Percentiles rank a stretch among this genome's conserved stretches.
Evolutionary conservation across 805 yeast species (phyloP).

Genomic region (Starmerella bombicola): DNA sequence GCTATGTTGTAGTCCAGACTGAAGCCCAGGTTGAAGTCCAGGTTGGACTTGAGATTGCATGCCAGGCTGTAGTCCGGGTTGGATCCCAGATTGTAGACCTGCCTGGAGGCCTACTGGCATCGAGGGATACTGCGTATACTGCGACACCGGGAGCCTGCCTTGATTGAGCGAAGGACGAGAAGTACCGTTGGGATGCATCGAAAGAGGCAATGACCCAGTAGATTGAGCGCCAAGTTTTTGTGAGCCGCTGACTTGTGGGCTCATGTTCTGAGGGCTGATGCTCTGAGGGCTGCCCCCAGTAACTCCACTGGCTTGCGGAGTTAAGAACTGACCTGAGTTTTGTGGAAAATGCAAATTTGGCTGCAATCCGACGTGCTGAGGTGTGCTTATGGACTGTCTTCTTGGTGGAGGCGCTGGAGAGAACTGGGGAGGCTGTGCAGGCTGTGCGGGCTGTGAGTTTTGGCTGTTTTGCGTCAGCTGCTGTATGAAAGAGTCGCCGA

Average conservation of each 20-base stretch:
- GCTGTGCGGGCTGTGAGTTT: slow-evolving; percentile 1
- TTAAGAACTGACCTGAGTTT: slow-evolving; percentile 1
- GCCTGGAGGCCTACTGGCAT: too few species aligned
- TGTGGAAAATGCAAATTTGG: too few species aligned
- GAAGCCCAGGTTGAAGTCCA: not conserved
- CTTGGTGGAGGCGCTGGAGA: slow-evolving; percentile 5
- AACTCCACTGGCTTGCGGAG: slow-evolving; percentile 2
- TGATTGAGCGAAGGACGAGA: slow-evolving; percentile 9
- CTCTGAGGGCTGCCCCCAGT: too few species aligned
- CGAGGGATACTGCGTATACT: too few species aligned
- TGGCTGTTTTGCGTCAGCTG: slow-evolving; percentile 14
- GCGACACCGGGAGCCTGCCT: too few species aligned
- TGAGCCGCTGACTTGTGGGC: slow-evolving; percentile 2
- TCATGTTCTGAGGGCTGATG: slow-evolving; percentile 1
- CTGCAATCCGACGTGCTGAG: slow-evolving; percentile 1
- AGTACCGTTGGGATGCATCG: slow-evolving; percentile 7
- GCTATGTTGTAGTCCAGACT: not conserved
- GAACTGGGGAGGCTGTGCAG: not conserved
- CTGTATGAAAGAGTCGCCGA: slow-evolving; percentile 22
- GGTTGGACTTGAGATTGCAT: not conserved
- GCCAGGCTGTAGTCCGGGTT: too few species aligned
- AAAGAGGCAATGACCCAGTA: slow-evolving; percentile 14
- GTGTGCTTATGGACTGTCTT: not conserved
- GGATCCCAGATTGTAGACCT: too few species aligned
- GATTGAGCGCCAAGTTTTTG: slow-evolving; percentile 8